Evolutionary conservation across 495 filamentous ascomycete genomes (phyloP).

Genomic region (Wilcoxina mikolae): DNA sequence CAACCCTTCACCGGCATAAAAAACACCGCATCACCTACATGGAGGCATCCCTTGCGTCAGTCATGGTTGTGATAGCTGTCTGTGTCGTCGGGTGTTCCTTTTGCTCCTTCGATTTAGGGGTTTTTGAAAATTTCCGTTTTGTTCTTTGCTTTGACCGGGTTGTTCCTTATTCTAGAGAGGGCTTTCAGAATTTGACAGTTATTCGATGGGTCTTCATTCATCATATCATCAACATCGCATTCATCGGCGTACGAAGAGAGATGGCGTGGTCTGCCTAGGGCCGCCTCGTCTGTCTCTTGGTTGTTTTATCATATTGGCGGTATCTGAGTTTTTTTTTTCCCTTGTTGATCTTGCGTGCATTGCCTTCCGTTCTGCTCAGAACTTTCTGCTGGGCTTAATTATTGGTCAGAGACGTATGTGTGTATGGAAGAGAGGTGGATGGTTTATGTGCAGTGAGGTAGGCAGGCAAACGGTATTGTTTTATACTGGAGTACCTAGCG

Average conservation of each 20-base stretch:
- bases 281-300: not conserved
- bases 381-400: slow-evolving; percentile 1
- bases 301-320: slow-evolving; percentile 1
- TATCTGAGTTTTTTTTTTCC: slow-evolving; percentile 3
- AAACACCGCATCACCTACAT: not conserved
- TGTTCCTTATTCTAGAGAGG: slow-evolving; percentile 9
- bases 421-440: too few relatives aligned
- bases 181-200: slow-evolving; percentile 10
- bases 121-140: slow-evolving; percentile 10
- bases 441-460: too few relatives aligned
- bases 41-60: not conserved
- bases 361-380: not conserved
- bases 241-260: slow-evolving; percentile 5
- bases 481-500: too few relatives aligned
- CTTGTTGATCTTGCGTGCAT: not conserved
- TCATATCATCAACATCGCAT: not conserved
- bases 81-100: not conserved
- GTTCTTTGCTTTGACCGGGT: not conserved
- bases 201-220: not conserved
- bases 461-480: too few relatives aligned
- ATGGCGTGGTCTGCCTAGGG: not conserved
- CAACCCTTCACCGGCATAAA: slow-evolving; percentile 11
- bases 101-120: slow-evolving; percentile 18
- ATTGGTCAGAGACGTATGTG: too few relatives aligned
- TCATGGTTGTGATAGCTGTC: not conserved